phyloP scores from a whole-genome alignment of 2,329 filamentous ascomycete genomes.

The Sarocladium oryzae region DNA sequence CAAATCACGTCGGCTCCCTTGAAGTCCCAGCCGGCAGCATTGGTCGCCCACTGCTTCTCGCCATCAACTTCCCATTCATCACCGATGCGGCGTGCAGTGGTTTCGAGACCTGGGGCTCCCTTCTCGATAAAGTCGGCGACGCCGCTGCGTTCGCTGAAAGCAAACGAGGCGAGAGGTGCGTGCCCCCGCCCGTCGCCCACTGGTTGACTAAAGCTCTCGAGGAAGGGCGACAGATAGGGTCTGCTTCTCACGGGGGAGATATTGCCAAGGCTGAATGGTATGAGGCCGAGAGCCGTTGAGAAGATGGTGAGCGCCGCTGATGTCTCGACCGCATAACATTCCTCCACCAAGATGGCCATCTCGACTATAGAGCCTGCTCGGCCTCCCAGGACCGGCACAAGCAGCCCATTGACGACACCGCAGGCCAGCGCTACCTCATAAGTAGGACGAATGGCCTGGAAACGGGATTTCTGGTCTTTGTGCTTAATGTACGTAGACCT shows the following conservation, averaged over 20 bases:
- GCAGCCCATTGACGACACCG: conserved; percentile 40
- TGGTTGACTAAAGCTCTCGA: no score
- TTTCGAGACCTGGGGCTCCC: conserved; percentile 40
- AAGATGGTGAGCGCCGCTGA: conserved; percentile 43
- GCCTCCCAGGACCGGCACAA: conserved; percentile 40
- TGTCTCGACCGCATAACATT: conserved; percentile 45
- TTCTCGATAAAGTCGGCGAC: conserved; percentile 46
- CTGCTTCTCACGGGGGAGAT: conserved; percentile 19
- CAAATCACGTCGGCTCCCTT: conserved; percentile 45
- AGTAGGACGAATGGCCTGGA: conserved; percentile 39
- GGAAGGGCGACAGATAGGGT: no score
- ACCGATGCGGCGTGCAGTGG: conserved; percentile 40
- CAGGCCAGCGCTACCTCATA: conserved; percentile 36
- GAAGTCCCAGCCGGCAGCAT: conserved; percentile 46
- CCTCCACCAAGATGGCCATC: conserved; percentile 43
- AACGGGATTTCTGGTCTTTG: conserved; percentile 26
- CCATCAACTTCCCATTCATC: conserved; percentile 46
- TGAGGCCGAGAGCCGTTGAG: conserved; percentile 44
- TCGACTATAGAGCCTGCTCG: conserved; percentile 37
- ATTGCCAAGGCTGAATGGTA: conserved; percentile 36
- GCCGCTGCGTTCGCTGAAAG: conserved; percentile 45
- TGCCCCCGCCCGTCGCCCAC: conserved; percentile 23
- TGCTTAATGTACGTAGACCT: conserved; percentile 15
- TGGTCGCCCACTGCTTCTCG: conserved; percentile 52
- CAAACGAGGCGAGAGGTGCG: conserved; percentile 41